Conservation (phyloP, 352 stramenopile species). For the Aphanomyces stellatus region DNA sequence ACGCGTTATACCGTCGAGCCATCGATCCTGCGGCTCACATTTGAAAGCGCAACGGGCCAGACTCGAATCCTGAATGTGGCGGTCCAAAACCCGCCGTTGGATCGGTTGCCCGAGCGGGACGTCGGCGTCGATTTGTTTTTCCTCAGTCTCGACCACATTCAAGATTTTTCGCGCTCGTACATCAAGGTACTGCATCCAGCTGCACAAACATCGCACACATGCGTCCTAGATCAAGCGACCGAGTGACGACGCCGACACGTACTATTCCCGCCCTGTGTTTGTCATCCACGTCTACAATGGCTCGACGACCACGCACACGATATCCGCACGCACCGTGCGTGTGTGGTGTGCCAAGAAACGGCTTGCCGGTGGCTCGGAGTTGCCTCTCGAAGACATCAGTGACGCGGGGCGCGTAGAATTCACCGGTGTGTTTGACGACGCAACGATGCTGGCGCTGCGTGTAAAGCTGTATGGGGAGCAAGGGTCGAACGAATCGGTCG, state of each 20-base stretch:
- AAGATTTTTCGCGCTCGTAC: conserved; percentile 8
- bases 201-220: too few species aligned
- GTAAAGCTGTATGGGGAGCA: conserved; percentile 3
- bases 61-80: background rate
- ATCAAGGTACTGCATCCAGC: background rate
- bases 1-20: background rate
- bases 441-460: background rate
- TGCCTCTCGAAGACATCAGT: background rate
- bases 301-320: background rate
- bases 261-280: background rate
- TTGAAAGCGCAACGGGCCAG: conserved; percentile 5
- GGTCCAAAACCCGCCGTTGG: conserved; percentile 2
- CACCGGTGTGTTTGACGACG: background rate
- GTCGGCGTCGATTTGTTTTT: conserved; percentile 1
- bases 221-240: background rate
- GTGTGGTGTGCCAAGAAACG: background rate
- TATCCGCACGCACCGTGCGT: background rate
- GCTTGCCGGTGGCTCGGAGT: background rate
- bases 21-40: background rate
- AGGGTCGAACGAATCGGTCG: background rate
- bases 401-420: conserved; percentile 1
- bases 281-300: background rate
- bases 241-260: background rate
- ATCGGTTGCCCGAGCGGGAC: background rate
- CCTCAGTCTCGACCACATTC: background rate